Evolutionary conservation across 1,139 yeast species (phyloP).

Genomic region (Debaryomyces psychrophilus): DNA sequence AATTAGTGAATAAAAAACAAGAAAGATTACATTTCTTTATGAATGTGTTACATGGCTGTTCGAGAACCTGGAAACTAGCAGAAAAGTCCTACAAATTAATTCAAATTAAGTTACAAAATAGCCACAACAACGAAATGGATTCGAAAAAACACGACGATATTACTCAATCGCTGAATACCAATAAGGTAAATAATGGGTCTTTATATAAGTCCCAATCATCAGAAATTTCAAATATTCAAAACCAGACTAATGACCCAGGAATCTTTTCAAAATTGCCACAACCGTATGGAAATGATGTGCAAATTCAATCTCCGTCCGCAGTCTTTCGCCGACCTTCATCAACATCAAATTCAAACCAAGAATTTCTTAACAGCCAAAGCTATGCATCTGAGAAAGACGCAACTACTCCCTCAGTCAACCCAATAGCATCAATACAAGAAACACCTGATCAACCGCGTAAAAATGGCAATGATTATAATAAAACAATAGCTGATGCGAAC

Average conservation of each 20-base stretch:
- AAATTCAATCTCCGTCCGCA: neutral
- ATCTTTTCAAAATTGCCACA: neutral
- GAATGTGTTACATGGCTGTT: slow-evolving; percentile 40
- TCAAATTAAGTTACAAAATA: slow-evolving; percentile 33
- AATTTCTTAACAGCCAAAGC: neutral
- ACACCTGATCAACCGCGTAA: neutral
- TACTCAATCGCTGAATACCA: neutral
- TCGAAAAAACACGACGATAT: neutral
- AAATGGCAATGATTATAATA: slow-evolving; percentile 9
- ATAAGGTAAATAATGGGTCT: neutral
- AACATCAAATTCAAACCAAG: neutral
- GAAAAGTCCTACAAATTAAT: slow-evolving; percentile 50
- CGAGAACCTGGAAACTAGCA: slow-evolving; percentile 53
- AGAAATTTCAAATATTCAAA: neutral
- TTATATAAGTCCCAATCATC: neutral
- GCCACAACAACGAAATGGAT: slow-evolving; percentile 17
- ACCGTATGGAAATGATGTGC: neutral
- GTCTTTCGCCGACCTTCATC: neutral
- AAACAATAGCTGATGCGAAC: slow-evolving; percentile 23
- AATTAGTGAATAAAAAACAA: slow-evolving; percentile 28
- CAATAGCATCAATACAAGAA: neutral
- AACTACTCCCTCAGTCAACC: neutral
- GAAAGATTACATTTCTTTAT: slow-evolving; percentile 41
- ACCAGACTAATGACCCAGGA: neutral
- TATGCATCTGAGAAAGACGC: neutral